Evolutionary conservation across 192 early-diverging fungal genomes (phyloP).

Genomic region (Rhizophagus prolifer): DNA sequence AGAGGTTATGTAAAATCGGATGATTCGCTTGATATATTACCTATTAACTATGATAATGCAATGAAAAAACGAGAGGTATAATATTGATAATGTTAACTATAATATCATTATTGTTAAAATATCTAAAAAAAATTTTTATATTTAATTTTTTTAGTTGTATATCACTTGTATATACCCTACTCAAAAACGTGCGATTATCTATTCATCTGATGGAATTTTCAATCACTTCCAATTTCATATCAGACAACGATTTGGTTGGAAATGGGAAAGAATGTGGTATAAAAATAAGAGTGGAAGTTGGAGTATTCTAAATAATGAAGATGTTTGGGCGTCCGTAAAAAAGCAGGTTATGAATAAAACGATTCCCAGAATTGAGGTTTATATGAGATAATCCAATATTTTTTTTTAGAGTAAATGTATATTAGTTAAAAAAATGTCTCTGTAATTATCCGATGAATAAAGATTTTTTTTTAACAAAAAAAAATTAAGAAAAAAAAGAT

Average conservation of each 20-base stretch:
- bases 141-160: not conserved
- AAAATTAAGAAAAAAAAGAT: too few species aligned
- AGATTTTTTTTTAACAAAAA: too few species aligned
- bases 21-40: not conserved
- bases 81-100: not conserved
- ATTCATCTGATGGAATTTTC: not conserved
- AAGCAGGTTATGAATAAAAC: not conserved
- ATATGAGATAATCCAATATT: not conserved
- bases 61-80: not conserved
- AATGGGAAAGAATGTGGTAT: conserved; percentile 20
- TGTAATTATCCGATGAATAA: too few species aligned
- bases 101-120: too few species aligned
- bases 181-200: conserved; percentile 10
- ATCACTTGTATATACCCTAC: not conserved
- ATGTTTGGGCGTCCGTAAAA: not conserved
- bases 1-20: not conserved
- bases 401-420: too few species aligned
- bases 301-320: not conserved
- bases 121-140: not conserved
- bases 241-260: conserved; percentile 8
- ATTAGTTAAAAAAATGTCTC: too few species aligned
- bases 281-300: not conserved
- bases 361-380: not conserved
- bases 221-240: conserved; percentile 12
- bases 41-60: not conserved